A percentile compares a stretch with the other conserved stretches of the same genome.
Evolutionary conservation across 2,329 filamentous ascomycete species (phyloP).

Genomic region (Fusarium foetens): DNA sequence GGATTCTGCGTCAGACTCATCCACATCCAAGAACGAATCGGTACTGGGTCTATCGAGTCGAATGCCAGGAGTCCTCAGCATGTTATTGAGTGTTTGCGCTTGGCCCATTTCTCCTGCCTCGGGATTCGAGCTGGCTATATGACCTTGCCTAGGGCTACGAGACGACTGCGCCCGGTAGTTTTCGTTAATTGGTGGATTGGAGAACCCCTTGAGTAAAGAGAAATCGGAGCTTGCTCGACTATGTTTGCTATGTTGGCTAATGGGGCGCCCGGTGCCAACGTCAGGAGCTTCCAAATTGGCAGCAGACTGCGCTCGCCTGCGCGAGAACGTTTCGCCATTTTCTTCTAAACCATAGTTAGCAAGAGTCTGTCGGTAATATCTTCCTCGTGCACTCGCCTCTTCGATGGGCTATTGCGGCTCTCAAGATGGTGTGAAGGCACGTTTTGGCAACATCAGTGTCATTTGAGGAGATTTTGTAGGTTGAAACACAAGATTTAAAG

Average conservation of each 20-base stretch:
- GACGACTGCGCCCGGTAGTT: constrained; percentile 46
- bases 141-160: constrained; percentile 48
- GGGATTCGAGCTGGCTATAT: constrained; percentile 22
- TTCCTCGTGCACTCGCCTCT: constrained; percentile 63
- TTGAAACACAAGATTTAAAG: constrained; percentile 75
- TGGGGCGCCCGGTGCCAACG: constrained; percentile 59
- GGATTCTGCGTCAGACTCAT: constrained; percentile 76
- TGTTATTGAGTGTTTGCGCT: constrained; percentile 58
- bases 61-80: constrained; percentile 63
- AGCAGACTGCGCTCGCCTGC: constrained; percentile 69
- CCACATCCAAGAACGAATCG: constrained; percentile 72
- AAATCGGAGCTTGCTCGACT: constrained; percentile 78
- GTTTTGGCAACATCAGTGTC: constrained; percentile 77
- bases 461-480: constrained; percentile 77
- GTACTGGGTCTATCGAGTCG: constrained; percentile 59
- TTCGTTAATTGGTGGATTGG: constrained; percentile 58
- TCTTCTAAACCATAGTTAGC: constrained; percentile 47
- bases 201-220: constrained; percentile 66
- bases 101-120: constrained; percentile 36
- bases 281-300: constrained; percentile 69
- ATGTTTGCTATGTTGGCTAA: constrained; percentile 72
- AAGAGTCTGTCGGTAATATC: not conserved
- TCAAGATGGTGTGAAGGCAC: constrained; percentile 80
- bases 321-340: constrained; percentile 56
- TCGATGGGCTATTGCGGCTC: constrained; percentile 73